phyloP scores from a whole-genome alignment of 805 yeast species.

The Lachancea lanzarotensis region DNA sequence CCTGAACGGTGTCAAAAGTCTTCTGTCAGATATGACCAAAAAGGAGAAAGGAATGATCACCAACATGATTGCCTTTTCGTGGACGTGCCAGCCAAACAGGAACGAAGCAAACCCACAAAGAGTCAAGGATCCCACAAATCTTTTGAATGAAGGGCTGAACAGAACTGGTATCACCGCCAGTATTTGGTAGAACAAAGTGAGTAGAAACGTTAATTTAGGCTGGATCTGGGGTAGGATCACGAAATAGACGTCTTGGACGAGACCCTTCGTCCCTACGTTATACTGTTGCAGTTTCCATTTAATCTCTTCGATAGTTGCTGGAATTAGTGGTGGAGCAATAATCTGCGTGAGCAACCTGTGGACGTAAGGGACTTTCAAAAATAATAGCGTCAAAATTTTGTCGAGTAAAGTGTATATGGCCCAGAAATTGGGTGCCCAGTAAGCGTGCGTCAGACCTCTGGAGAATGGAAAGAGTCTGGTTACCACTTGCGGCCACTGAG shows the following conservation, averaged over 20 bases:
- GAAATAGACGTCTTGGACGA: conserved; percentile 87
- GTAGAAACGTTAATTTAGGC: conserved; percentile 68
- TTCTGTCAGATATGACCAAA: conserved; percentile 60
- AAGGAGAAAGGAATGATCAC: conserved; percentile 85
- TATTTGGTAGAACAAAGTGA: conserved; percentile 80
- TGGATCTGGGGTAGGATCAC: conserved; percentile 71
- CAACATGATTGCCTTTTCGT: conserved; percentile 91
- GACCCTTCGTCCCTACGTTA: conserved; percentile 65
- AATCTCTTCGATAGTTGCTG: conserved; percentile 27
- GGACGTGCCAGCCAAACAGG: conserved; percentile 98
- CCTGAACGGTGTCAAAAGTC: conserved; percentile 65
- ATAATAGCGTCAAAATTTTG: conserved; percentile 48
- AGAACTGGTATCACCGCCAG: conserved; percentile 69
- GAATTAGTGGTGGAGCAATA: conserved; percentile 30
- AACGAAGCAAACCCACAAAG: conserved; percentile 89
- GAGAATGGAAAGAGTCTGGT: conserved; percentile 84
- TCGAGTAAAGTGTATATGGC: conserved; percentile 84
- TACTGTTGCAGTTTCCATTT: conserved; percentile 26
- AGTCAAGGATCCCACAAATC: conserved; percentile 79
- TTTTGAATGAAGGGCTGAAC: conserved; percentile 62
- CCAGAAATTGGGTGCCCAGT: conserved; percentile 99
- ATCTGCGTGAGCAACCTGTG: conserved; percentile 36
- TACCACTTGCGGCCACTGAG: conserved; percentile 58
- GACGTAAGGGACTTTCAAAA: conserved; percentile 37
- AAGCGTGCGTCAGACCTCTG: conserved; percentile 93